Evolutionary conservation across 495 filamentous ascomycete genomes (phyloP).

Genomic region (Neurospora sp.): DNA sequence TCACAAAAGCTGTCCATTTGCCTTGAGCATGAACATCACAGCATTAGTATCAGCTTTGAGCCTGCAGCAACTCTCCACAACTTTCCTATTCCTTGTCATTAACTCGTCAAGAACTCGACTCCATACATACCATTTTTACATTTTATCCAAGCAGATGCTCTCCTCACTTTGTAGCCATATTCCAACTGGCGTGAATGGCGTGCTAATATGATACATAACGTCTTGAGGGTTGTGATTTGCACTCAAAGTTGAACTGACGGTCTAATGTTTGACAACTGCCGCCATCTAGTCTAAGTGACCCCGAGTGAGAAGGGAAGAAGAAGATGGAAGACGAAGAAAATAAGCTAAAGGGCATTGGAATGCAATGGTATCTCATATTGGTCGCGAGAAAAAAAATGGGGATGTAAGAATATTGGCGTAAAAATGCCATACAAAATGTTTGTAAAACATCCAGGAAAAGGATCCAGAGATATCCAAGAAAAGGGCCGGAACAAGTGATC

Average conservation of each 20-base stretch:
- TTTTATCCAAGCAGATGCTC: background rate
- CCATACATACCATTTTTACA: background rate
- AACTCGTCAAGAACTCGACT: background rate
- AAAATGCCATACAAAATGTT: background rate
- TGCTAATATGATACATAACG: background rate
- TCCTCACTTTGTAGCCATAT: background rate
- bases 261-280: background rate
- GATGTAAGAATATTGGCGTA: background rate
- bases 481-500: background rate
- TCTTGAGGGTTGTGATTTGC: background rate
- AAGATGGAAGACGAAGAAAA: background rate
- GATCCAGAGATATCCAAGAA: background rate
- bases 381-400: background rate
- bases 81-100: background rate
- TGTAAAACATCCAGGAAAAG: background rate
- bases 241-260: background rate
- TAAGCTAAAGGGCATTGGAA: background rate
- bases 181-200: background rate
- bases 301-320: background rate
- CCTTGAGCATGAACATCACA: background rate
- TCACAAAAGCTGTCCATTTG: background rate
- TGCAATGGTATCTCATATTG: background rate
- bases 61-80: background rate
- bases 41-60: background rate
- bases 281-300: background rate